Evolutionary conservation across 352 stramenopile species (phyloP), one percentile per base, ranked within the genome.

Genomic region (Phytophthora parvispora): DNA sequence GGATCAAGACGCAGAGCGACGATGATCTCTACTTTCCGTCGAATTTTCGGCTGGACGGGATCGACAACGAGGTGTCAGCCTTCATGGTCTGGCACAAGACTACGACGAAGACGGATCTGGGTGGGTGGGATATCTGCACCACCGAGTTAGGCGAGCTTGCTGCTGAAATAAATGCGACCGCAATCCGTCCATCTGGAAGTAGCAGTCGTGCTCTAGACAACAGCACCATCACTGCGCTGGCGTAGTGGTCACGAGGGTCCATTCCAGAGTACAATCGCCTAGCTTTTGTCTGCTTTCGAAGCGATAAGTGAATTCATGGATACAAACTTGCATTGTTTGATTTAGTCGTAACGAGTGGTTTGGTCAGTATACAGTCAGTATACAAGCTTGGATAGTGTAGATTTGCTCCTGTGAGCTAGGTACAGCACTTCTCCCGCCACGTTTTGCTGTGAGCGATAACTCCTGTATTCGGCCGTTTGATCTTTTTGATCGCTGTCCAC

Each of bases 31-130:
- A 54, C 20, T 63, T 54, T 6, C 56, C 56, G 4, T 47, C 40
- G 12, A 55, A 55, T 22, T 63, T 63, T 31, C 40, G 56, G 12
- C 56, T 63, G 4, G 56, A 63, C 29, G 56, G 54, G 6, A 52
- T 62, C 18, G 43, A 62, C 24, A 40, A 62, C 28, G 40, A 27
- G 32, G 52, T 62, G 24, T 51, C 54, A 42, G 29, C 54, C 0
- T 62, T 62, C 27, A 31, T 52, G 40, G 27, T 54, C 2, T 52
- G 54, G 54, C 4, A 52, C 18, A 34, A 45, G 24, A 60, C 12
- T 40, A 45, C 22, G 54, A 51, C 51, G 25, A 51, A 24, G 24
- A 6, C n/a, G 24, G 6, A 22, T 16, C 22, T 4, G 20, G 4
- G n/a, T 8, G 31, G 34, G 20, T 51, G 54, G 24, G 31, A 47